These are phyloP conservation scores for Carex pumila DNA, from an alignment of 176 grass and related monocot genomes.

Conservation along the genomic window DNA sequence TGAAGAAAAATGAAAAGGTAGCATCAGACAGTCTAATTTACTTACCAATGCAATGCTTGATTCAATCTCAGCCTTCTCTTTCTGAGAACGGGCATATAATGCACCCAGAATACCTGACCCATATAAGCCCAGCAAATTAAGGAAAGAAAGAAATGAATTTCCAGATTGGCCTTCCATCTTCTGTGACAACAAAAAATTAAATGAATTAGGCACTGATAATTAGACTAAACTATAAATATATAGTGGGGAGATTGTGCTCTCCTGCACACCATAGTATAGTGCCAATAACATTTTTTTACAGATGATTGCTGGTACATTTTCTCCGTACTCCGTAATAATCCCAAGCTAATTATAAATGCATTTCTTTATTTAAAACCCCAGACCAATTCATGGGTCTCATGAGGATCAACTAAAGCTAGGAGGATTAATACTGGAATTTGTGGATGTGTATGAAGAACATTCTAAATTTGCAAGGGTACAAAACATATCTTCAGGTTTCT, in stretches of 20 bases:
- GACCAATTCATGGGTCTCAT: neutral
- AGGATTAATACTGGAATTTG: neutral
- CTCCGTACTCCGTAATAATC: neutral
- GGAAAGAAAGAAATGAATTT: conserved; percentile 45
- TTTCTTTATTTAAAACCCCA: neutral
- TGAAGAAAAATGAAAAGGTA: conserved; percentile 19
- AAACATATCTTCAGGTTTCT: neutral
- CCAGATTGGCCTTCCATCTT: conserved; percentile 35
- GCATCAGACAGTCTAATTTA: conserved; percentile 29
- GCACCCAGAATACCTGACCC: conserved; percentile 78
- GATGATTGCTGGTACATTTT: neutral
- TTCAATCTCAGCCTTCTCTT: conserved; percentile 72
- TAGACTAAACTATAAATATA: neutral
- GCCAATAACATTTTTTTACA: neutral
- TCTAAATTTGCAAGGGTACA: neutral
- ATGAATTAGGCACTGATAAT: neutral
- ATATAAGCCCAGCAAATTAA: conserved; percentile 58
- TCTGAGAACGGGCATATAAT: conserved; percentile 66
- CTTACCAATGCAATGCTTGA: conserved; percentile 79
- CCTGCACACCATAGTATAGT: neutral
- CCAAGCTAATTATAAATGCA: neutral
- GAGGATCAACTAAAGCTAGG: neutral
- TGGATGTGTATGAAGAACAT: neutral
- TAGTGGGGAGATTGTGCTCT: neutral
- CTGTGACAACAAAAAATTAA: conserved; percentile 7